Conservation (phyloP, 352 stramenopile genomes). For the Globisporangium solare region DNA sequence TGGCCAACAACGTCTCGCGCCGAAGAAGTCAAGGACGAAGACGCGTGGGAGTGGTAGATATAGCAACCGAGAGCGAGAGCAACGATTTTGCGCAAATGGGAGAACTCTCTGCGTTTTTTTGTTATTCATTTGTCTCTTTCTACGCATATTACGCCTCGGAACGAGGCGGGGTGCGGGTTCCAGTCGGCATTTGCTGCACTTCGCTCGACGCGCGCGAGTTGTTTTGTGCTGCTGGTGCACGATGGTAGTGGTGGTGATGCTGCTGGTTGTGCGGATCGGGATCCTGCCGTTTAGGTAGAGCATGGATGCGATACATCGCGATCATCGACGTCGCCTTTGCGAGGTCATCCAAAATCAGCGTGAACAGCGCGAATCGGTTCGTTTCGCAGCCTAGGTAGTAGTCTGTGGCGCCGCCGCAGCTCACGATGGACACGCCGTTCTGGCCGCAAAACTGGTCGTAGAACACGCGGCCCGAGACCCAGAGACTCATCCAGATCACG, state of each 20-base stretch:
- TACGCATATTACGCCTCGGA: no score
- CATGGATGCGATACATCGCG: slow-evolving; percentile 44
- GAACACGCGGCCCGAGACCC: slow-evolving; percentile 67
- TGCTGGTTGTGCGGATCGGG: neutral
- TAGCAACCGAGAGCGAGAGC: neutral
- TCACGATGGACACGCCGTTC: slow-evolving; percentile 58
- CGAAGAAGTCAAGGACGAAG: slow-evolving; percentile 41
- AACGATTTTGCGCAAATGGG: neutral
- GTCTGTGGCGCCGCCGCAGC: slow-evolving; percentile 50
- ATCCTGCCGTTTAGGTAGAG: slow-evolving; percentile 10
- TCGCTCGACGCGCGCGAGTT: neutral
- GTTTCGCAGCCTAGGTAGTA: slow-evolving; percentile 65
- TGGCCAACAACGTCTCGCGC: slow-evolving; percentile 29
- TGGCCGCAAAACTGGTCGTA: slow-evolving; percentile 68
- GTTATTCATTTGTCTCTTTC: no score
- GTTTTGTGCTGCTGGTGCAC: neutral
- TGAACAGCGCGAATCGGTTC: slow-evolving; percentile 68
- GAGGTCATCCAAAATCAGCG: slow-evolving; percentile 50
- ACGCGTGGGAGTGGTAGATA: slow-evolving; percentile 26
- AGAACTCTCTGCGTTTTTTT: no score
- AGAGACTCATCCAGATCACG: slow-evolving; percentile 72
- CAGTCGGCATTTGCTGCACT: neutral
- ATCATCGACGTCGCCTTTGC: slow-evolving; percentile 41
- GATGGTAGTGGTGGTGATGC: neutral
- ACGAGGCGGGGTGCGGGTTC: neutral